Percentiles rank a stretch among this genome's conserved stretches.
Evolutionary conservation across 2,329 filamentous ascomycete species (phyloP).

Genomic region (Chaetomium olivaceum): DNA sequence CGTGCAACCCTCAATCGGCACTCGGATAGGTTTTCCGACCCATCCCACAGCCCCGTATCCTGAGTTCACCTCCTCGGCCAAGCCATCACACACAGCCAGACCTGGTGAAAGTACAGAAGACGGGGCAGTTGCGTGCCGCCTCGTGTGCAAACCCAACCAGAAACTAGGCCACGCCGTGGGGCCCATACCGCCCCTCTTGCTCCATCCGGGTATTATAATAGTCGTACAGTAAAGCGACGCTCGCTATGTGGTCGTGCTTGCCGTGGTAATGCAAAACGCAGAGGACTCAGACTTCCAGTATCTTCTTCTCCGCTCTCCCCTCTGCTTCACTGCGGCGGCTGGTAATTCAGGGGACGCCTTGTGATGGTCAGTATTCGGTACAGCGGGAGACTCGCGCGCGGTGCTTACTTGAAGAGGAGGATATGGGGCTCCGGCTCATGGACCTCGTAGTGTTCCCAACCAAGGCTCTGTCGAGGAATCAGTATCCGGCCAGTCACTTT

Average conservation of each 20-base stretch:
- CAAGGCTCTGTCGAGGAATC: conserved; percentile 69
- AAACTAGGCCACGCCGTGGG: conserved; percentile 6
- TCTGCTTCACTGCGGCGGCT: conserved; percentile 56
- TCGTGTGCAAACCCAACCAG: not conserved
- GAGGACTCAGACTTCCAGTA: conserved; percentile 25
- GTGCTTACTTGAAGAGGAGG: conserved; percentile 89
- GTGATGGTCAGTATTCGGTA: conserved; percentile 16
- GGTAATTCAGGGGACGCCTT: conserved; percentile 83
- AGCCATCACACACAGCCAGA: not conserved
- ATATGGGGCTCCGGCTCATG: conserved; percentile 99
- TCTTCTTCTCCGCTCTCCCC: conserved; percentile 6
- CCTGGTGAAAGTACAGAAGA: not conserved
- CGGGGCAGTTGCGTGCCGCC: not conserved
- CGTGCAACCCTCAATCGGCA: not conserved
- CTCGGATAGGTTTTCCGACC: not conserved
- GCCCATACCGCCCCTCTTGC: not conserved
- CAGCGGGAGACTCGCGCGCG: not conserved
- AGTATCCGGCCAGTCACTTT: not conserved
- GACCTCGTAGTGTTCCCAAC: conserved; percentile 99
- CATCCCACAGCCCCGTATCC: not conserved
- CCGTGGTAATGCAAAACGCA: conserved; percentile 34
- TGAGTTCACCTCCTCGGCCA: not conserved
- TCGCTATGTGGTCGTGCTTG: conserved; percentile 36
- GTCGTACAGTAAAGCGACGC: conserved; percentile 25
- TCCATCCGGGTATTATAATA: conserved; percentile 15